These are phyloP conservation scores for Torrubiellomyces zombiae DNA, from an alignment of 2,329 filamentous ascomycete species.

Conservation along the genomic window DNA sequence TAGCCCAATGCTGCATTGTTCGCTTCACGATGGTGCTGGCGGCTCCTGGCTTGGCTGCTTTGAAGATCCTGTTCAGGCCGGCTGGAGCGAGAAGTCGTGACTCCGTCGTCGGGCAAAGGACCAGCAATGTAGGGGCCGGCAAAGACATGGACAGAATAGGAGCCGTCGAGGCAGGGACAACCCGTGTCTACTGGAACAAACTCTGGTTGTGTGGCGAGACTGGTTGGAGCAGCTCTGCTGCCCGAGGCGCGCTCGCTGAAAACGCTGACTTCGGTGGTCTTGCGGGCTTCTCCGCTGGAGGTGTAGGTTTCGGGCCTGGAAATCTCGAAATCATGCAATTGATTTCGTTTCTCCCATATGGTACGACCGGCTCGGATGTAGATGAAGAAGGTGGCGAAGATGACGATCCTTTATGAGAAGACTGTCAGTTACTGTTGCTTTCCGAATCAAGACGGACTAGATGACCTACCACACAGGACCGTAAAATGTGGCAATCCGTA, in stretches of 20 bases:
- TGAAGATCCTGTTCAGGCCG: too few relatives aligned
- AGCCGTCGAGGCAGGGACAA: too few relatives aligned
- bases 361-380: slow-evolving; percentile 49
- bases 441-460: background rate
- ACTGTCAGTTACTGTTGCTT: slow-evolving; percentile 5
- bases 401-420: slow-evolving; percentile 32
- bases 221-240: slow-evolving; percentile 4
- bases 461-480: slow-evolving; percentile 45
- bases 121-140: slow-evolving; percentile 9
- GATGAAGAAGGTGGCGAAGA: slow-evolving; percentile 44
- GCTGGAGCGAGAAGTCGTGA: slow-evolving; percentile 8
- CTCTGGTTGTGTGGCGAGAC: too few relatives aligned
- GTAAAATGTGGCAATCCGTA: slow-evolving; percentile 63
- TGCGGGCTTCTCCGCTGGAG: slow-evolving; percentile 29
- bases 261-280: slow-evolving; percentile 49
- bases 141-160: slow-evolving; percentile 35
- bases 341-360: slow-evolving; percentile 50
- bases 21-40: slow-evolving; percentile 32
- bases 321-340: slow-evolving; percentile 38
- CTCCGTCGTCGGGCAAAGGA: slow-evolving; percentile 12
- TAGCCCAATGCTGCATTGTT: slow-evolving; percentile 53
- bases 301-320: slow-evolving; percentile 23
- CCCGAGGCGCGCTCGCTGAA: slow-evolving; percentile 27
- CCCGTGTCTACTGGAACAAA: too few relatives aligned
- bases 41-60: slow-evolving; percentile 16